Evolutionary conservation across 345 rosid species (phyloP), one percentile per base, ranked within the genome.

Genomic region (Microcos paniculata): DNA sequence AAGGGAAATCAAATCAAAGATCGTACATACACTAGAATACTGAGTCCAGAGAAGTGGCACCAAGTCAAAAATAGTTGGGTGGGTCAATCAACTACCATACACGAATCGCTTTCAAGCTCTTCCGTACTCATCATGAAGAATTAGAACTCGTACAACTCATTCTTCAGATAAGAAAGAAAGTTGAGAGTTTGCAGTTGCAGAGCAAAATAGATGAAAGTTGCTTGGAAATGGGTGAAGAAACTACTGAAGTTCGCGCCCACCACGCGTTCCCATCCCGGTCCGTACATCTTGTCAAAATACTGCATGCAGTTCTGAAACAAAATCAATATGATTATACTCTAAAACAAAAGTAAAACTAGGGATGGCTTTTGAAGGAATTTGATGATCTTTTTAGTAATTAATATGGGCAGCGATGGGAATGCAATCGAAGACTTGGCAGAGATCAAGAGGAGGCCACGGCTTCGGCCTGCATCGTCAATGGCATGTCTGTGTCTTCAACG

Each of bases 401-500:
- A 91, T 86, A 75, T 87, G 80, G 58, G 84, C 89, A 85, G 93
- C 92, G 64, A 89, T 84, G 49, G 88, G 77, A 79, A 76, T 78
- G 80, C 82, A 85, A 46, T 91, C 95, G 56, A 75, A 11, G 35
- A 89, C 95, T 76, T 91, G 93, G 70, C 84, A 89, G 71, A 89
- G 85, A 83, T 91, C 93, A 75, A 91, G 82, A 65, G 56, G 77
- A 87, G 49, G 88, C 77, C 94, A 92, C 84, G 68, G 94, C 98
- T 55, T 87, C 85, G 52, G 78, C 64, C 84, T 89, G 98, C 97
- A 94, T 90, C 90, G 88, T 91, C 82, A 81, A 28, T 8, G 98
- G 93, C 98, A 94, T 94, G 45, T 94, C 98, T 67, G 96, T 88
- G 78, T 94, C 98, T 75, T 90, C 90, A 38, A 88, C 82, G 85